phyloP scores from a whole-genome alignment of 2,329 filamentous ascomycete species.

The Metarhizium guizhouense region DNA sequence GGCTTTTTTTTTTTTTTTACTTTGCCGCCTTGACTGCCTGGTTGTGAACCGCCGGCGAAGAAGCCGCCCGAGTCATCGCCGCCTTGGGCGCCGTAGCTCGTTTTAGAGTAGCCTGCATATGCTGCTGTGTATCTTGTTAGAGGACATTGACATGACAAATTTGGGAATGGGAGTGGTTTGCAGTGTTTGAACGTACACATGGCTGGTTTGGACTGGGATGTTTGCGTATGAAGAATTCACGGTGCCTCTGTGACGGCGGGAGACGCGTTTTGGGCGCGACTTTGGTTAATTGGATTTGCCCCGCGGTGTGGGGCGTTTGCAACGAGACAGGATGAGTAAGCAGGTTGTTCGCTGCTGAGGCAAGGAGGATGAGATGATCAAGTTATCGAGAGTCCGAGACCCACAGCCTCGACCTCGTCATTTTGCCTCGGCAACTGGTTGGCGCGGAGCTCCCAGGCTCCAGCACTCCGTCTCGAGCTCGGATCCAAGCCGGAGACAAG shows the following conservation, averaged over 20 bases:
- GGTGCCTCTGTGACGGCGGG: constrained; percentile 1
- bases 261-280: constrained; percentile 11
- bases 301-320: background rate
- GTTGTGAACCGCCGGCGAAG: constrained; percentile 50
- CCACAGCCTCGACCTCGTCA: too few species aligned
- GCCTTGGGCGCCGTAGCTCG: constrained; percentile 43
- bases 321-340: background rate
- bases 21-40: constrained; percentile 45
- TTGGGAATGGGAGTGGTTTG: background rate
- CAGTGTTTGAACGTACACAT: constrained; percentile 23
- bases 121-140: constrained; percentile 28
- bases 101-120: constrained; percentile 39
- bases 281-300: constrained; percentile 2
- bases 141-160: background rate
- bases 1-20: constrained; percentile 17
- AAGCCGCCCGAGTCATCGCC: constrained; percentile 55
- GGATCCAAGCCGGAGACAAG: too few species aligned
- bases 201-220: constrained; percentile 8
- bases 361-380: too few species aligned
- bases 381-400: too few species aligned
- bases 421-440: too few species aligned
- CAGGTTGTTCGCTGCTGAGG: background rate
- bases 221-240: background rate
- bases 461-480: too few species aligned
- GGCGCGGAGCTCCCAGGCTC: too few species aligned